Conservation (phyloP, 306 rosid genomes). For the Vachellia pachyceras region DNA sequence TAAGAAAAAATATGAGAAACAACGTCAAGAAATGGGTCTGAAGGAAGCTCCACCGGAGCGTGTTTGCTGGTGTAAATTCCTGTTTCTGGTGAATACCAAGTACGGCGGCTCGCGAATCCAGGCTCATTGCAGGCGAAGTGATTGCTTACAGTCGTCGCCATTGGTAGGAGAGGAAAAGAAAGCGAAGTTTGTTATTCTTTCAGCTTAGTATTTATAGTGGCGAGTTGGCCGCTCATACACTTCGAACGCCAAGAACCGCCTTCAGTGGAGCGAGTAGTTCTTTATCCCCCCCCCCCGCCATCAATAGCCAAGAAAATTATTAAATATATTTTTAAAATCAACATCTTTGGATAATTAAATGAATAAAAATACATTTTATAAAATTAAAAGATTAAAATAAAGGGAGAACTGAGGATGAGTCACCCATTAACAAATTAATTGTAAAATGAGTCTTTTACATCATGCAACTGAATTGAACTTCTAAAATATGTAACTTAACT, state of each 20-base stretch:
- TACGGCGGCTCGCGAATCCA: slow-evolving; percentile 5
- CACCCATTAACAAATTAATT: too few relatives aligned
- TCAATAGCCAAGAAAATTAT: too few relatives aligned
- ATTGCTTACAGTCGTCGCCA: slow-evolving; percentile 38
- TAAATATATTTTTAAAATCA: too few relatives aligned
- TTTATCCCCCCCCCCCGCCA: too few relatives aligned
- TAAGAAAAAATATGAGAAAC: slow-evolving; percentile 73
- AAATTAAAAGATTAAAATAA: too few relatives aligned
- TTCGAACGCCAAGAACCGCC: background rate
- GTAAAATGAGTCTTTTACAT: too few relatives aligned
- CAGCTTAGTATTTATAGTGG: background rate
- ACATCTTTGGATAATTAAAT: too few relatives aligned
- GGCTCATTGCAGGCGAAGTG: slow-evolving; percentile 9
- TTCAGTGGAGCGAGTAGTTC: background rate
- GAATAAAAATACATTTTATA: too few relatives aligned
- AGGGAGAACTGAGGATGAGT: too few relatives aligned
- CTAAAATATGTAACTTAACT: too few relatives aligned
- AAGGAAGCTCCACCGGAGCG: slow-evolving; percentile 53
- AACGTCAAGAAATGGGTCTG: slow-evolving; percentile 68
- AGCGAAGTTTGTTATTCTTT: background rate
- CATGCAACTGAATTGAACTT: too few relatives aligned
- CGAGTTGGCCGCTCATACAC: background rate
- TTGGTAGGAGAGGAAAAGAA: background rate
- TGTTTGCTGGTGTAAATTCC: slow-evolving; percentile 69
- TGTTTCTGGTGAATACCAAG: slow-evolving; percentile 68